Base-by-base conservation (phyloP, 306 rosid genomes). In the Cucumis cinereus region DNA sequence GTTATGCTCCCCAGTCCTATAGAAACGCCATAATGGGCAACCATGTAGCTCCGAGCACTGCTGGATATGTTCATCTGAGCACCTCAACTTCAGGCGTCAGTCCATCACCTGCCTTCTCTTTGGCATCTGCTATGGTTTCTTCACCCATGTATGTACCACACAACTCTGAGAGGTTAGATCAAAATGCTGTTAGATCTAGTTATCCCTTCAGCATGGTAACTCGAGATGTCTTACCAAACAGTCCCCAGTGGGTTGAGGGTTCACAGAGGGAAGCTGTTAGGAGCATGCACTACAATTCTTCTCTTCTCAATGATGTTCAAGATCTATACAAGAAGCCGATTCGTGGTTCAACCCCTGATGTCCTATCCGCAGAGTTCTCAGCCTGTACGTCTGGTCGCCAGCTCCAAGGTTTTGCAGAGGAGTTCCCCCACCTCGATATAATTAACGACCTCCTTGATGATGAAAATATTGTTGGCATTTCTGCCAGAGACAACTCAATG, bases 361-460 rank as follows among this genome's bases (percentile, higher is more conserved):
- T 84, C 26, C 59, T 89, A 64, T 33, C 85, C 2, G 50, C 89
- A 0, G 90, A 91, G 73, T 81, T 86, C 77, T 73, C 84, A 10
- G 88, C 92, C 22, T 74, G 96, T 80, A 80, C 92, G 4, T 89
- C 96, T 0, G 91, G 96, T 74, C 96, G 86, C 36, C 92, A 85
- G 74, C 77, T 74, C 77, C 98, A 85, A 89, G 96, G 92, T 49
- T 78, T 86, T 64, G 73, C 83, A 5, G 98, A 95, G 74, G 99
- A 94, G 63, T 95, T 95, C 81, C 99, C 99, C 2, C 98, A 95
- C 84, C 92, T 95, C 33, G 99, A 95, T 81, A 92, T 95, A 70
- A 95, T 95, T 83, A 95, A 95, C 78, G 99, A 92, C 79, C 88
- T 95, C 75, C 98, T 95, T 23, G 97, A 95, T 47, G 99, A 95